Evolutionary conservation across 2,329 filamentous ascomycete genomes (phyloP).

Genomic region (Alternaria brassicicola): DNA sequence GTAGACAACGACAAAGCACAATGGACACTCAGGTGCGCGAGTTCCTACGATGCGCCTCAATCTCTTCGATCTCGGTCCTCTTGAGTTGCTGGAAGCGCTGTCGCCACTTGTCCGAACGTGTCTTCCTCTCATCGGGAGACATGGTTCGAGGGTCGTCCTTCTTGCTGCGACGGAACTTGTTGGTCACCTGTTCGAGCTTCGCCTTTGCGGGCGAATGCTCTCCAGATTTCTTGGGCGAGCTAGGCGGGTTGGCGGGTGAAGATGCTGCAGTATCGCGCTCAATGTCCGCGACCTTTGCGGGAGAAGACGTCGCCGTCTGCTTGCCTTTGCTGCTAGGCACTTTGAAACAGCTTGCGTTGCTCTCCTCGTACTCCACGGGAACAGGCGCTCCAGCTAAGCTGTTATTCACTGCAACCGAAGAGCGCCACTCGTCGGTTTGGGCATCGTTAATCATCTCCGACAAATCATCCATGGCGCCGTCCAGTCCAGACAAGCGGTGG

Average conservation of each 20-base stretch:
- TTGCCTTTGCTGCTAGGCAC: conserved; percentile 39
- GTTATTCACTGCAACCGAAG: conserved; percentile 11
- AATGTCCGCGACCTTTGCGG: conserved; percentile 25
- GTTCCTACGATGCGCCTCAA: conserved; percentile 30
- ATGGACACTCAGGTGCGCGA: conserved; percentile 8
- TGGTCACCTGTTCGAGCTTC: conserved; percentile 55
- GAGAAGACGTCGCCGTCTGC: conserved; percentile 37
- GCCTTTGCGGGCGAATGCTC: conserved; percentile 54
- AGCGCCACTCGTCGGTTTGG: conserved; percentile 16
- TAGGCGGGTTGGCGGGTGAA: conserved; percentile 33
- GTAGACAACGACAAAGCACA: neutral
- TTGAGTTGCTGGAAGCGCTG: conserved; percentile 45
- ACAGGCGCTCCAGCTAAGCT: conserved; percentile 8
- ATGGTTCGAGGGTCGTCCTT: conserved; percentile 45
- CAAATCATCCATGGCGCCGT: conserved; percentile 50
- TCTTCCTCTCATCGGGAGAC: conserved; percentile 47
- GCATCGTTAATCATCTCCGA: conserved; percentile 37
- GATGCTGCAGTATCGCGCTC: conserved; percentile 21
- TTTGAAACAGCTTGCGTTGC: conserved; percentile 42
- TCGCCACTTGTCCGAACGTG: conserved; percentile 46
- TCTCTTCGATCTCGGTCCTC: conserved; percentile 35
- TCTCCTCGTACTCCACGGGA: conserved; percentile 23
- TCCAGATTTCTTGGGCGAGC: conserved; percentile 46
- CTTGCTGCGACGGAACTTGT: conserved; percentile 51
- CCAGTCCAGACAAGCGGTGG: conserved; percentile 42